Conservation (phyloP, 108 stramenopile species). For the Discostella pseudostelligera region DNA sequence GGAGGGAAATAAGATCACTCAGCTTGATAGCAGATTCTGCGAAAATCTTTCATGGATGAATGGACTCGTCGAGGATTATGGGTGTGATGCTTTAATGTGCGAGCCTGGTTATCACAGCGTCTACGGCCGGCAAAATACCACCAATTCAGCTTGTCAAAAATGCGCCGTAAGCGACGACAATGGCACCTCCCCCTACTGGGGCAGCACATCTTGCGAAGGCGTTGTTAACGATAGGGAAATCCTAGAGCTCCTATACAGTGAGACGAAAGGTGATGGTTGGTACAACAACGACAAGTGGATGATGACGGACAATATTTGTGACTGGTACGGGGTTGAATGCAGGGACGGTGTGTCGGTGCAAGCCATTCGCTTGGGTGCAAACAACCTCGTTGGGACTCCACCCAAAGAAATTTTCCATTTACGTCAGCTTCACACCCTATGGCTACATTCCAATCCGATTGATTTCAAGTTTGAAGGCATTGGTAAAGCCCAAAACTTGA, state of each 20-base stretch:
- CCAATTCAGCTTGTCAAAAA: constrained; percentile 45
- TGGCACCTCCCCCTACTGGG: constrained; percentile 57
- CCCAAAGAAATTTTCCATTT: constrained; percentile 77
- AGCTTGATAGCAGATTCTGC: constrained; percentile 59
- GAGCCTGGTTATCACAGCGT: constrained; percentile 57
- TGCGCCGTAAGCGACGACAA: constrained; percentile 48
- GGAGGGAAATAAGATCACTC: constrained; percentile 62
- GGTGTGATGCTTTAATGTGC: constrained; percentile 76
- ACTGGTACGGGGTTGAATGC: constrained; percentile 79
- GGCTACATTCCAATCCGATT: constrained; percentile 84
- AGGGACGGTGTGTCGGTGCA: constrained; percentile 55
- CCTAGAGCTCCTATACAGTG: constrained; percentile 60
- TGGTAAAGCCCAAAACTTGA: constrained; percentile 60
- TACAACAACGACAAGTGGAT: constrained; percentile 66
- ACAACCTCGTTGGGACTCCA: constrained; percentile 70
- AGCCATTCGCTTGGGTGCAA: constrained; percentile 69
- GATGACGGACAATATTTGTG: constrained; percentile 59
- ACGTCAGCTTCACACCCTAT: constrained; percentile 60
- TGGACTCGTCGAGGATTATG: constrained; percentile 51
- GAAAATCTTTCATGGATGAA: constrained; percentile 64
- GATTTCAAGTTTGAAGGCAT: constrained; percentile 77
- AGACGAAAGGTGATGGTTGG: constrained; percentile 59
- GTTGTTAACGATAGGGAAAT: constrained; percentile 56
- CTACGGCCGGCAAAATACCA: constrained; percentile 61
- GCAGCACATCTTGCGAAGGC: constrained; percentile 56